Evolutionary conservation across 768 basidiomycete genomes (phyloP).

Genomic region (Hygrophoropsis aurantiaca): DNA sequence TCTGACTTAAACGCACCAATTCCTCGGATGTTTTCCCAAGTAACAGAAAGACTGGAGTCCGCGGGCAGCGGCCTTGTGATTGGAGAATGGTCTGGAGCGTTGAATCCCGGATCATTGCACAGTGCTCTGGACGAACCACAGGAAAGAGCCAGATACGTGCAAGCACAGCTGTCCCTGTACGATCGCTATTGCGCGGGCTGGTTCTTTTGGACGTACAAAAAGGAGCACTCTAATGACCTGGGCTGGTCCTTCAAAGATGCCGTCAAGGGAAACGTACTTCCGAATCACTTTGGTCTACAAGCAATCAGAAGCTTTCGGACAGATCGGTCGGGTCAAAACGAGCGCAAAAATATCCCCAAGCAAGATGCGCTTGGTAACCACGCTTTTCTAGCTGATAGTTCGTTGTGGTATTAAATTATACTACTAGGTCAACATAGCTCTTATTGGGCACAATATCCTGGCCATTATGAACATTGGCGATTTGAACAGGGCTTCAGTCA

Average conservation of each 20-base stretch:
- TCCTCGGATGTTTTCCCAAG: slow-evolving; percentile 42
- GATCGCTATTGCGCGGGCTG: slow-evolving; percentile 67
- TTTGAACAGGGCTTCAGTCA: slow-evolving; percentile 63
- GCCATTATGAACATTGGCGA: slow-evolving; percentile 64
- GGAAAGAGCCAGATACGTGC: slow-evolving; percentile 49
- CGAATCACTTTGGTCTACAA: slow-evolving; percentile 45
- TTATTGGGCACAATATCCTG: slow-evolving; percentile 49
- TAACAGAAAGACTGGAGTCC: slow-evolving; percentile 29
- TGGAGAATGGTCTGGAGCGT: slow-evolving; percentile 78
- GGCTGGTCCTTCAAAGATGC: slow-evolving; percentile 78
- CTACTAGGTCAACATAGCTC: slow-evolving; percentile 37
- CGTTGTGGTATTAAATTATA: too few relatives aligned
- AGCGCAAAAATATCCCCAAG: slow-evolving; percentile 28
- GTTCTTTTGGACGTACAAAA: slow-evolving; percentile 88
- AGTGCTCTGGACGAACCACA: slow-evolving; percentile 42
- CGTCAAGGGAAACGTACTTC: slow-evolving; percentile 60
- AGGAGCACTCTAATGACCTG: slow-evolving; percentile 59
- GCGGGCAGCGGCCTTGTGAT: slow-evolving; percentile 59
- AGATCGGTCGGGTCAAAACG: slow-evolving; percentile 17
- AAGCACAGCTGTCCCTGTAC: slow-evolving; percentile 65
- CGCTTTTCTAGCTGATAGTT: slow-evolving; percentile 2
- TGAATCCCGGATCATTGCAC: slow-evolving; percentile 63
- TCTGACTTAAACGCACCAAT: slow-evolving; percentile 38
- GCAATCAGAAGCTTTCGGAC: slow-evolving; percentile 18
- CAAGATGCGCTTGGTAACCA: slow-evolving; percentile 36